These are phyloP conservation scores for Anisodus tanguticus DNA, from an alignment of 257 asterid genomes.

Conservation along the genomic window DNA sequence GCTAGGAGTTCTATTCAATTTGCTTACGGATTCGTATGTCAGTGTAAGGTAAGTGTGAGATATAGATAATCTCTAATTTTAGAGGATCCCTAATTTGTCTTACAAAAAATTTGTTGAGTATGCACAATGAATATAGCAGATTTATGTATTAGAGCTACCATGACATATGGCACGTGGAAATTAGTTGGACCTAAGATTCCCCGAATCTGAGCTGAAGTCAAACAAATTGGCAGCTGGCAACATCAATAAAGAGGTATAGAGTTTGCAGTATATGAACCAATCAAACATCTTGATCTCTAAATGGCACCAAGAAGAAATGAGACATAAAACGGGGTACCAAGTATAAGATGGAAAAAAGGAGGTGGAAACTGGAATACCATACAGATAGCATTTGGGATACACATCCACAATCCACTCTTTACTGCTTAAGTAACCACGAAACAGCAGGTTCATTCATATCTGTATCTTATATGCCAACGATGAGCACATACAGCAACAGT, in stretches of 20 bases:
- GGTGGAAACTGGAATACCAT: constrained; percentile 11
- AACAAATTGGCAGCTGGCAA: not conserved
- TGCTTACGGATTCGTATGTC: not conserved
- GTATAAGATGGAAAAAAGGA: not conserved
- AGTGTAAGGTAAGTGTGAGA: not conserved
- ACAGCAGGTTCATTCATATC: not conserved
- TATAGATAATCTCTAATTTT: not conserved
- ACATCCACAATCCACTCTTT: not conserved
- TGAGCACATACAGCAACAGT: not conserved
- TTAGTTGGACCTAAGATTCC: not conserved
- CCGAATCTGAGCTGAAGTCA: not conserved
- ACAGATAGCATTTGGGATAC: not conserved
- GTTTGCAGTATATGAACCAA: not conserved
- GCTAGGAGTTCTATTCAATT: not conserved
- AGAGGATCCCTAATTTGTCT: not conserved
- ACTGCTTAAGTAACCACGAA: constrained; percentile 7
- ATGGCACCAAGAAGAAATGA: not conserved
- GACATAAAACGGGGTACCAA: not conserved
- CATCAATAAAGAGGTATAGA: not conserved
- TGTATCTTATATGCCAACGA: not conserved
- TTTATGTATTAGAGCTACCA: not conserved
- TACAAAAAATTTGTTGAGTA: not conserved
- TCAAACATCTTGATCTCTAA: not conserved
- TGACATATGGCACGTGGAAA: not conserved
- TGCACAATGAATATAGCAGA: not conserved